Evolutionary conservation across 1,284 basidiomycete genomes (phyloP).

Genomic region (Ustilago loliicola): DNA sequence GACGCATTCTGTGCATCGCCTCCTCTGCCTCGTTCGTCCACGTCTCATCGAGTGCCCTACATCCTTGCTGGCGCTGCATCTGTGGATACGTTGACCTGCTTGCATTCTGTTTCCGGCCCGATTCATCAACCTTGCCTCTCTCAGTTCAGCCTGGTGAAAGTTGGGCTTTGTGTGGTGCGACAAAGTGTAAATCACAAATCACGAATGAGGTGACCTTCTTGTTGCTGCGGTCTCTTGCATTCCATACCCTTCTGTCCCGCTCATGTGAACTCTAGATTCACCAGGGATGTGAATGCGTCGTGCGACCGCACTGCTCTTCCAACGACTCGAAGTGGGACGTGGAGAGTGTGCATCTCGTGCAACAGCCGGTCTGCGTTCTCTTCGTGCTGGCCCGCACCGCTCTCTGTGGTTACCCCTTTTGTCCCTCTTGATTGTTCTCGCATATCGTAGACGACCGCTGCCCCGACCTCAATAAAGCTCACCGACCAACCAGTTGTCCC

Average conservation of each 20-base stretch:
- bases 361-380: not conserved
- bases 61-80: not conserved
- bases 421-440: not conserved
- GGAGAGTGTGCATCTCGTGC: slow-evolving; percentile 1
- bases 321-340: not conserved
- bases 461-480: slow-evolving; percentile 7
- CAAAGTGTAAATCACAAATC: too few relatives aligned
- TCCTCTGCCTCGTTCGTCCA: slow-evolving; percentile 2
- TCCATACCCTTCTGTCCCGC: not conserved
- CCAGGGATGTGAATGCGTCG: slow-evolving; percentile 1
- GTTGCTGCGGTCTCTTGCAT: not conserved
- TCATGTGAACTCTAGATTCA: not conserved
- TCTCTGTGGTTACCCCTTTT: not conserved
- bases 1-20: not conserved
- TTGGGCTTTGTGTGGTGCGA: not conserved
- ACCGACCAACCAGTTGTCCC: not conserved
- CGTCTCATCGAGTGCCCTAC: not conserved
- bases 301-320: not conserved
- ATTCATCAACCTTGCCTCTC: slow-evolving; percentile 2
- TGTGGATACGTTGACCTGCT: not conserved
- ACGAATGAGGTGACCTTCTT: not conserved
- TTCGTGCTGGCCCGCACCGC: not conserved
- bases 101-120: not conserved
- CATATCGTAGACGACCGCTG: not conserved
- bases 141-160: not conserved